phyloP scores from a whole-genome alignment of 1,284 basidiomycete genomes.

The Ganoderma lingzhi region DNA sequence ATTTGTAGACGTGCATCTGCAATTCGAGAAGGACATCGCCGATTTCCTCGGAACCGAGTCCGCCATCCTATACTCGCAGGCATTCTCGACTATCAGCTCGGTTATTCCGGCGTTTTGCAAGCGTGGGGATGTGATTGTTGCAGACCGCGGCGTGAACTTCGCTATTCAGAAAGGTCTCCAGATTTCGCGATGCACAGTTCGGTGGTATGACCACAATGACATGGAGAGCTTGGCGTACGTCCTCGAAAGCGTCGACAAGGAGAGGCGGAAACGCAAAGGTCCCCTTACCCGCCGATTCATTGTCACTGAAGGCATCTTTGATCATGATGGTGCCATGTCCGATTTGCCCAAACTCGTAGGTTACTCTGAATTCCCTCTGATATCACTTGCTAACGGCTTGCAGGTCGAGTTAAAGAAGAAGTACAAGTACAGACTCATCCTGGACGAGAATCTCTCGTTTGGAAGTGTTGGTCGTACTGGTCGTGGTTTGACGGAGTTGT shows the following conservation, averaged over 20 bases:
- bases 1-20: constrained; percentile 86
- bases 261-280: constrained; percentile 83
- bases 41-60: constrained; percentile 91
- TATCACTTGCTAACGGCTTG: neutral
- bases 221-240: constrained; percentile 91
- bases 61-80: constrained; percentile 94
- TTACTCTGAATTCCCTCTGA: constrained; percentile 24
- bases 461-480: constrained; percentile 94
- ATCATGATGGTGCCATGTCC: constrained; percentile 91
- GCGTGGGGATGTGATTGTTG: constrained; percentile 98
- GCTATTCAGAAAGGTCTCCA: constrained; percentile 98
- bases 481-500: constrained; percentile 93
- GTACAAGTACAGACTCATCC: constrained; percentile 95
- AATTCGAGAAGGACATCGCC: constrained; percentile 90
- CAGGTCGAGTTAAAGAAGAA: constrained; percentile 94
- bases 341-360: constrained; percentile 91
- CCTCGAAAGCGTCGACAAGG: constrained; percentile 85
- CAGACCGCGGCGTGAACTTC: constrained; percentile 94
- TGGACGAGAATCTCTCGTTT: constrained; percentile 96
- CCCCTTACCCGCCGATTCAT: constrained; percentile 95
- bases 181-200: constrained; percentile 91
- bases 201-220: constrained; percentile 98
- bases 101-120: constrained; percentile 99
- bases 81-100: constrained; percentile 91
- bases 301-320: constrained; percentile 97